Conservation (phyloP, 208 protist species). For the Leishmania gerbilli region DNA sequence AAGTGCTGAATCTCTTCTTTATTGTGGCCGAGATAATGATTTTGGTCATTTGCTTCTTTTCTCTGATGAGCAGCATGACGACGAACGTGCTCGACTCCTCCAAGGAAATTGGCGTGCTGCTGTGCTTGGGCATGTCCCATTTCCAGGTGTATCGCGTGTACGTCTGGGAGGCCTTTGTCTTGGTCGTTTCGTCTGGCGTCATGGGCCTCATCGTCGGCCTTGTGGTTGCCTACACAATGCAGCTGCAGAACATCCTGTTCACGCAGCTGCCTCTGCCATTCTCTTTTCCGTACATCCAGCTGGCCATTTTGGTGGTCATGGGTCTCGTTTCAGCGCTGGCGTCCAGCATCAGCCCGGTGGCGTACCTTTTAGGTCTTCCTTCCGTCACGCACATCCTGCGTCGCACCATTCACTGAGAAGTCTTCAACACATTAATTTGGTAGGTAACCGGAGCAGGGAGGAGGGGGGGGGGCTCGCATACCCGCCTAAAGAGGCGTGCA, state of each 20-base stretch:
- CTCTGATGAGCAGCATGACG: conserved; percentile 92
- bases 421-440: not conserved
- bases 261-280: conserved; percentile 92
- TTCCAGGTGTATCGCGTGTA: conserved; percentile 90
- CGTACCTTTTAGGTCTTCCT: conserved; percentile 46
- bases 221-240: conserved; percentile 90
- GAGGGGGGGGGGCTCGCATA: not conserved
- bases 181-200: conserved; percentile 90
- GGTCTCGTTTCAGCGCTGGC: conserved; percentile 52
- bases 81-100: conserved; percentile 92
- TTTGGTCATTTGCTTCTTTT: conserved; percentile 95
- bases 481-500: not conserved
- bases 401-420: conserved; percentile 24
- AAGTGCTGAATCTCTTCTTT: conserved; percentile 93
- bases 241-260: conserved; percentile 90
- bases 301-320: conserved; percentile 54
- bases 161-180: conserved; percentile 95
- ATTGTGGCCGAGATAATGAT: conserved; percentile 87
- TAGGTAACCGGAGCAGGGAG: not conserved
- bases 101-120: conserved; percentile 96
- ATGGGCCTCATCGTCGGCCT: conserved; percentile 92
- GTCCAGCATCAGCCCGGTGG: conserved; percentile 62
- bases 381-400: conserved; percentile 78
- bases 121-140: conserved; percentile 87
- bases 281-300: conserved; percentile 84